A percentile compares a stretch with the other conserved stretches of the same genome.
Evolutionary conservation across 345 rosid genomes (phyloP).

Genomic region (Lepidium didymum): DNA sequence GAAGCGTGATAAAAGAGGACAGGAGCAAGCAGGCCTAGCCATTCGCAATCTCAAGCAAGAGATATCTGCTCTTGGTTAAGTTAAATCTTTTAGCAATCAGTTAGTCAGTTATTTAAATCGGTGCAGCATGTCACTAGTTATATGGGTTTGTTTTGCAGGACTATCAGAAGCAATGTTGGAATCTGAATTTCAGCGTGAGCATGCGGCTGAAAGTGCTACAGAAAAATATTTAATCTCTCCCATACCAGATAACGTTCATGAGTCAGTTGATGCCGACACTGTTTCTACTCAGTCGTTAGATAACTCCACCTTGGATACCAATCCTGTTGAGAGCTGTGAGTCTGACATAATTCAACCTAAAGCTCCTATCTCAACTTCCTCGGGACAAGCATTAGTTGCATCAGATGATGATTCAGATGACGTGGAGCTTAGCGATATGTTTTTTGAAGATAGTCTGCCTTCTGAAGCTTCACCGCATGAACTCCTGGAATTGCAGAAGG

Average conservation of each 20-base stretch:
- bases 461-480: conserved; percentile 39
- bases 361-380: conserved; percentile 22
- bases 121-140: conserved; percentile 24
- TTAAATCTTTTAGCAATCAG: conserved; percentile 16
- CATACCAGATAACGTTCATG: conserved; percentile 19
- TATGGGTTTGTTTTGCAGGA: conserved; percentile 49
- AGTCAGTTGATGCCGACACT: conserved; percentile 21
- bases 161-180: conserved; percentile 58
- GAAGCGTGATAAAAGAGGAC: conserved; percentile 56
- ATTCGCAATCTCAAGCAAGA: conserved; percentile 88
- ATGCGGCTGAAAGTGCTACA: conserved; percentile 9
- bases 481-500: conserved; percentile 55
- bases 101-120: conserved; percentile 8
- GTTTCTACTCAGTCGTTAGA: conserved; percentile 17
- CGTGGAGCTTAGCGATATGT: conserved; percentile 66
- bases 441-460: conserved; percentile 42
- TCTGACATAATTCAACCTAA: conserved; percentile 30
- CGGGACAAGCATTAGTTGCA: conserved; percentile 26
- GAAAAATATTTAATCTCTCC: conserved; percentile 26
- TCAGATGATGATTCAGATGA: conserved; percentile 38
- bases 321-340: conserved; percentile 27
- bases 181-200: conserved; percentile 45
- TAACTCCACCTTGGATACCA: conserved; percentile 25
- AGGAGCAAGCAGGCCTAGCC: conserved; percentile 57
- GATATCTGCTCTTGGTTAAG: conserved; percentile 69